Conservation (phyloP, 495 filamentous ascomycete genomes). For the Neurospora sp. region DNA sequence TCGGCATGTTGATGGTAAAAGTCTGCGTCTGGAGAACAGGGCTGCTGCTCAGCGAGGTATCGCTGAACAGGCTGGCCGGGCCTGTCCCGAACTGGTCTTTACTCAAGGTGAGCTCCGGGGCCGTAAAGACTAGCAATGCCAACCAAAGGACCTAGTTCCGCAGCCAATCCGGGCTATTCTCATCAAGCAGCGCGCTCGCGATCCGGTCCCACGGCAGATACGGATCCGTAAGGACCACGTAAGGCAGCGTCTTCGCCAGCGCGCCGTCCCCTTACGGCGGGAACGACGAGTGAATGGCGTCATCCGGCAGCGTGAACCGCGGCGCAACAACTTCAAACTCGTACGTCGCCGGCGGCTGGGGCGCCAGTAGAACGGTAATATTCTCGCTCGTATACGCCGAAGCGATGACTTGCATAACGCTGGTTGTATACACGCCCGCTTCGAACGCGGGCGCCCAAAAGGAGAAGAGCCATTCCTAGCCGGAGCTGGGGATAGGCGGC, state of each 20-base stretch:
- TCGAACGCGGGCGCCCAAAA: constrained; percentile 20
- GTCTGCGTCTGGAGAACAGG: too few species aligned
- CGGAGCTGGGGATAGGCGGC: constrained; percentile 13
- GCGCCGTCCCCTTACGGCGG: constrained; percentile 33
- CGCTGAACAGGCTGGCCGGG: too few species aligned
- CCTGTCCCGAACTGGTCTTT: too few species aligned
- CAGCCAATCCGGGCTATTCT: constrained; percentile 6
- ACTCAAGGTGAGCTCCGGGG: constrained; percentile 16
- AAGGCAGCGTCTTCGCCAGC: constrained; percentile 28
- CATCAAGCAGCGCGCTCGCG: constrained; percentile 9
- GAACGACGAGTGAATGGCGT: constrained; percentile 29
- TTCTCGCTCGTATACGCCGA: too few species aligned
- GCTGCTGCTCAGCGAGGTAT: too few species aligned
- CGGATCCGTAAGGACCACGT: constrained; percentile 39
- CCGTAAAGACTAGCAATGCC: constrained; percentile 27
- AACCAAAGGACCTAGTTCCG: constrained; percentile 29
- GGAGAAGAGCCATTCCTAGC: constrained; percentile 21
- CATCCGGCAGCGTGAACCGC: constrained; percentile 19
- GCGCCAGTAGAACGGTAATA: too few species aligned
- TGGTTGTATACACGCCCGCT: too few species aligned
- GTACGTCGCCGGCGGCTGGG: background rate
- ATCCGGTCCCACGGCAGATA: constrained; percentile 33
- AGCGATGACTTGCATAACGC: too few species aligned
- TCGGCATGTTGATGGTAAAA: too few species aligned
- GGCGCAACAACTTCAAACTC: constrained; percentile 28